A percentile compares a stretch with the other conserved stretches of the same genome.
phyloP scores from a whole-genome alignment of 768 basidiomycete genomes.

The Leccinum uliginosum region DNA sequence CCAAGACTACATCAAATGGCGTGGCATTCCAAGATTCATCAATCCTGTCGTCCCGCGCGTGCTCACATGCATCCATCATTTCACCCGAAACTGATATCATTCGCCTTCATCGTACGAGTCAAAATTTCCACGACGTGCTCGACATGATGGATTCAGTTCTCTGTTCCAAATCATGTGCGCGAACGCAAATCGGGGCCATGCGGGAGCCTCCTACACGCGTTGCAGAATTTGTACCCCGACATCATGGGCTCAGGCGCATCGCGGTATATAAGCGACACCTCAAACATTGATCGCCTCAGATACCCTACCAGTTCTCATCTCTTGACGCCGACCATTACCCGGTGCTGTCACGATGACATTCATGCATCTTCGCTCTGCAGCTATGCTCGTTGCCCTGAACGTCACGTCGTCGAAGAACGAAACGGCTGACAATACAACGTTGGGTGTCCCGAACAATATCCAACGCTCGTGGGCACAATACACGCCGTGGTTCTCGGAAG shows the following conservation, averaged over 20 bases:
- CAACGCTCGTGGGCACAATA: not conserved
- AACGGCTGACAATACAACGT: not conserved
- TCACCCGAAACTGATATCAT: not conserved
- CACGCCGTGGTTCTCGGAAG: not conserved
- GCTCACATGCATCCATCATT: not conserved
- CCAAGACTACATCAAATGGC: not conserved
- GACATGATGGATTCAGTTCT: not conserved
- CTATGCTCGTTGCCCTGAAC: not conserved
- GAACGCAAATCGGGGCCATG: not conserved
- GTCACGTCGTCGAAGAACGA: not conserved
- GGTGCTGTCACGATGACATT: not conserved
- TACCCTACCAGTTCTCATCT: not conserved
- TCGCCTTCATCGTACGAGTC: not conserved
- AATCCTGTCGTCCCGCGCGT: not conserved
- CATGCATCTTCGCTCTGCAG: not conserved
- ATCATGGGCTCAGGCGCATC: not conserved
- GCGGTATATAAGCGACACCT: not conserved
- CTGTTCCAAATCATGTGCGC: not conserved
- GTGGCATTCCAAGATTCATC: not conserved
- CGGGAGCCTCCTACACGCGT: not conserved
- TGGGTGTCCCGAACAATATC: not conserved
- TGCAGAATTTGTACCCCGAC: not conserved
- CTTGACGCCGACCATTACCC: not conserved
- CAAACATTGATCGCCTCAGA: not conserved
- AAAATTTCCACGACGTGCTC: not conserved